These are phyloP conservation scores for Cordyceps cateniannulata DNA, from an alignment of 2,329 filamentous ascomycete genomes.

Conservation along the genomic window DNA sequence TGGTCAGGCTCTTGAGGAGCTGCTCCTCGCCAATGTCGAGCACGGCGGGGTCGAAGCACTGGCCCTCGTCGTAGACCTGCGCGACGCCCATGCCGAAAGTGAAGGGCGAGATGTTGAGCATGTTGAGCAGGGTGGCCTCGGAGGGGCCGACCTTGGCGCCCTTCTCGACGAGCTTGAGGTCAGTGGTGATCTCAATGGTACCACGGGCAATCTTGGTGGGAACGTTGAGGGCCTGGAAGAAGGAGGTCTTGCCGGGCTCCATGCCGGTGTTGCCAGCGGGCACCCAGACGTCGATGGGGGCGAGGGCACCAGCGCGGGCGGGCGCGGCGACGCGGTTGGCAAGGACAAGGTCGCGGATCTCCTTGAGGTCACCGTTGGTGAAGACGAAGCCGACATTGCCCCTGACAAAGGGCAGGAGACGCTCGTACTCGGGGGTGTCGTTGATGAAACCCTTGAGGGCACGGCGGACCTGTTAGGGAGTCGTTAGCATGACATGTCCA, in stretches of 20 bases:
- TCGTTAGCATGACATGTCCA: not conserved
- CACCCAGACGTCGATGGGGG: slow-evolving; percentile 87
- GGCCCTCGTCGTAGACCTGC: slow-evolving; percentile 97
- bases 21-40: slow-evolving; percentile 94
- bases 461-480: slow-evolving; percentile 68
- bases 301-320: slow-evolving; percentile 94
- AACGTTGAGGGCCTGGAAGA: slow-evolving; percentile 99
- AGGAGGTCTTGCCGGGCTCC: slow-evolving; percentile 99
- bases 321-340: slow-evolving; percentile 96
- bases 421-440: slow-evolving; percentile 96
- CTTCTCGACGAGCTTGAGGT: slow-evolving; percentile 95
- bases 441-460: slow-evolving; percentile 89
- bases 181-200: slow-evolving; percentile 99
- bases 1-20: slow-evolving; percentile 76
- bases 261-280: slow-evolving; percentile 99
- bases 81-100: slow-evolving; percentile 96
- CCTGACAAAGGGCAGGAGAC: slow-evolving; percentile 90
- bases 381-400: slow-evolving; percentile 99
- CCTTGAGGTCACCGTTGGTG: slow-evolving; percentile 95
- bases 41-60: slow-evolving; percentile 78
- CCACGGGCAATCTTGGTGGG: slow-evolving; percentile 99
- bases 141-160: slow-evolving; percentile 94
- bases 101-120: slow-evolving; percentile 99
- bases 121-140: slow-evolving; percentile 97
- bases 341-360: slow-evolving; percentile 87